These are phyloP conservation scores for Aphanocladium album DNA, from an alignment of 2,329 filamentous ascomycete species.

Conservation along the genomic window DNA sequence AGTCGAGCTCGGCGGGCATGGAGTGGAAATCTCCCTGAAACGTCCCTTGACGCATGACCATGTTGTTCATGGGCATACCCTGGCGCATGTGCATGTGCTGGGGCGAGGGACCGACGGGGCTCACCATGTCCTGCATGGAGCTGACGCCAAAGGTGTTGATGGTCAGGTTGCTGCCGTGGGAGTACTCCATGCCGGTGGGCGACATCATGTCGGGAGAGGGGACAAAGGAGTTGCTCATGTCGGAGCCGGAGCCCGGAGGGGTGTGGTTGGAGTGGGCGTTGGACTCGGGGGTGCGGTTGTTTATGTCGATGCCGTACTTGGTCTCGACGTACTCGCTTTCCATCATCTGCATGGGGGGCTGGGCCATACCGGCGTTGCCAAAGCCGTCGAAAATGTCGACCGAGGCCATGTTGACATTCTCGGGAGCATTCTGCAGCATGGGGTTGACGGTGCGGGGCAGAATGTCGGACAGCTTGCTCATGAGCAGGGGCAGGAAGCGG, in stretches of 20 bases:
- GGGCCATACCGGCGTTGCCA: constrained; percentile 57
- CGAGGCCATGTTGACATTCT: constrained; percentile 46
- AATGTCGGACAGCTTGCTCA: constrained; percentile 70
- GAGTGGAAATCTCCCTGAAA: constrained; percentile 20
- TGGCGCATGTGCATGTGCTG: constrained; percentile 26
- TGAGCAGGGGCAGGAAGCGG: constrained; percentile 70
- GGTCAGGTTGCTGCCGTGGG: constrained; percentile 25
- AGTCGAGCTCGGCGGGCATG: constrained; percentile 6
- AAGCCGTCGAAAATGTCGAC: constrained; percentile 64
- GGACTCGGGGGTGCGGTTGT: constrained; percentile 30
- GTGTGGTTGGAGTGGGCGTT: constrained; percentile 26
- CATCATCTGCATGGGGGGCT: constrained; percentile 41
- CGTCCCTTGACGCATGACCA: constrained; percentile 26
- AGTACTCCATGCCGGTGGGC: constrained; percentile 43
- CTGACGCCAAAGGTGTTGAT: constrained; percentile 39
- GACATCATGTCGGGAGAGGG: constrained; percentile 52
- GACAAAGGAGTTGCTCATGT: constrained; percentile 46
- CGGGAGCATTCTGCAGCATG: constrained; percentile 54
- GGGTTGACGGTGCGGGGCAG: constrained; percentile 59
- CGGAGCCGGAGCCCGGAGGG: constrained; percentile 22
- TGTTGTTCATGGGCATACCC: constrained; percentile 25
- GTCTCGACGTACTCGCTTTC: constrained; percentile 43
- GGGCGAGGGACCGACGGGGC: constrained; percentile 32
- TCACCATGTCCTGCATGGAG: constrained; percentile 49
- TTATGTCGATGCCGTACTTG: constrained; percentile 33